Conservation (phyloP, 2,329 filamentous ascomycete genomes). For the Diaporthe sp. region DNA sequence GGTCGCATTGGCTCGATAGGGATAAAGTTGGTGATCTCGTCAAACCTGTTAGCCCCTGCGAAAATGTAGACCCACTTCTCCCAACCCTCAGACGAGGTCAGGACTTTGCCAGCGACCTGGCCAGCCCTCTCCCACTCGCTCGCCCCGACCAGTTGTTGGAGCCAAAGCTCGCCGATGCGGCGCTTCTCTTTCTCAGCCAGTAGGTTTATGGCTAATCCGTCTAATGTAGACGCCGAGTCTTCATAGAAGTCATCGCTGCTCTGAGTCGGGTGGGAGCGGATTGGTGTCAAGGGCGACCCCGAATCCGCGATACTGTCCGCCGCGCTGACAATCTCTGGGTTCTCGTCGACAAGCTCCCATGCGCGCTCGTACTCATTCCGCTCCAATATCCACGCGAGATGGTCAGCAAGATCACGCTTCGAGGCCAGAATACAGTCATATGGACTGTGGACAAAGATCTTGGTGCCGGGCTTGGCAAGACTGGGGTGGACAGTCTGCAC, state of each 20-base stretch:
- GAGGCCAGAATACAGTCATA: slow-evolving; percentile 97
- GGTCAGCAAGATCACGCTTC: slow-evolving; percentile 87
- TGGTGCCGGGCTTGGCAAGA: slow-evolving; percentile 67
- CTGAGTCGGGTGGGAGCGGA: slow-evolving; percentile 49
- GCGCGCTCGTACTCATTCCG: slow-evolving; percentile 85
- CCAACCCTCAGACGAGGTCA: slow-evolving; percentile 86
- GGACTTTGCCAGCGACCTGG: slow-evolving; percentile 83
- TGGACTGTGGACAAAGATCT: slow-evolving; percentile 96
- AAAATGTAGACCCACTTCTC: slow-evolving; percentile 97
- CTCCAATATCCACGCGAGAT: slow-evolving; percentile 87
- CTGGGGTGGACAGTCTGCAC: slow-evolving; percentile 64
- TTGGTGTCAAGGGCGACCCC: slow-evolving; percentile 53
- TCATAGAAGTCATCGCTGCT: slow-evolving; percentile 79
- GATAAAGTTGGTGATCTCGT: slow-evolving; percentile 89
- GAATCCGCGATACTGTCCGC: slow-evolving; percentile 58
- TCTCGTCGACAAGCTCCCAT: slow-evolving; percentile 90
- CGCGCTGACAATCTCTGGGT: slow-evolving; percentile 78
- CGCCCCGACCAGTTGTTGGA: slow-evolving; percentile 84
- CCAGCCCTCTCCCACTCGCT: slow-evolving; percentile 85
- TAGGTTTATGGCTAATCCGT: slow-evolving; percentile 73
- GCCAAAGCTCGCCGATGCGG: slow-evolving; percentile 92
- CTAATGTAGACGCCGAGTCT: slow-evolving; percentile 74
- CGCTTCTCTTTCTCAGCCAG: slow-evolving; percentile 88
- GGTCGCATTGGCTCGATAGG: slow-evolving; percentile 84
- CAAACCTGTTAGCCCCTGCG: slow-evolving; percentile 85